Evolutionary conservation across 2,329 filamentous ascomycete species (phyloP), one percentile per base, ranked within the genome.

Genomic region (Verticillium tricorpus): DNA sequence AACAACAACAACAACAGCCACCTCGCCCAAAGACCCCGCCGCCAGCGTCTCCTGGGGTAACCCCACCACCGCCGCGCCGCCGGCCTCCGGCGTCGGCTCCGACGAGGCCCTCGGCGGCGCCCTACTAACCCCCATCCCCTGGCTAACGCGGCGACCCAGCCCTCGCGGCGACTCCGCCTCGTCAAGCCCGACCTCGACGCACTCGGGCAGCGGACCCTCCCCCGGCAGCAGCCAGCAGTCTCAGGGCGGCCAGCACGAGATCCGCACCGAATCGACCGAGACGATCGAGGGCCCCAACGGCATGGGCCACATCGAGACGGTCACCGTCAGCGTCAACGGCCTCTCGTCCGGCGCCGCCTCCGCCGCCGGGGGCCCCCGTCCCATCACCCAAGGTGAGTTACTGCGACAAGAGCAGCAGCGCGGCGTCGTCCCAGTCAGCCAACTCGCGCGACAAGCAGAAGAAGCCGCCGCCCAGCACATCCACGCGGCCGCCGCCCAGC

Each of bases 61-160:
- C 59, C 76, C 68, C 69, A 82, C 70, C 66, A 73, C 71, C n/a
- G 67, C 75, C 2, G 67, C 72, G 1, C 71, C 72, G 2, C 25
- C 54, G 5, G 73, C 76, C 9, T 74, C 78, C 14, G 73, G 76
- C 0, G 78, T 94, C 7, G 93, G 92, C 2, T 92, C 90, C 57
- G 94, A 98, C 69, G 94, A 97, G 73, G 90, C 89, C 14, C 80
- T 98, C 1, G 94, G 94, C 25, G 95, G 95, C 7, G 95, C 95
- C 0, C 81, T 97, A 19, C 81, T 99, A 58, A 98, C 94, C 1
- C 95, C 94, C 0, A 98, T 99, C 62, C 91, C 93, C 0, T 99
- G 95, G 95, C 79, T 98, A 58, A 81, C 76, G 31, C 75, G 78
- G 50, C 71, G 67, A 40, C 66, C 28, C 64, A 67, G 62, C 32